A percentile compares a stretch with the other conserved stretches of the same genome.
These are phyloP conservation scores for Cyclostephanos tholiformis DNA, from an alignment of 108 stramenopile species.

Conservation along the genomic window DNA sequence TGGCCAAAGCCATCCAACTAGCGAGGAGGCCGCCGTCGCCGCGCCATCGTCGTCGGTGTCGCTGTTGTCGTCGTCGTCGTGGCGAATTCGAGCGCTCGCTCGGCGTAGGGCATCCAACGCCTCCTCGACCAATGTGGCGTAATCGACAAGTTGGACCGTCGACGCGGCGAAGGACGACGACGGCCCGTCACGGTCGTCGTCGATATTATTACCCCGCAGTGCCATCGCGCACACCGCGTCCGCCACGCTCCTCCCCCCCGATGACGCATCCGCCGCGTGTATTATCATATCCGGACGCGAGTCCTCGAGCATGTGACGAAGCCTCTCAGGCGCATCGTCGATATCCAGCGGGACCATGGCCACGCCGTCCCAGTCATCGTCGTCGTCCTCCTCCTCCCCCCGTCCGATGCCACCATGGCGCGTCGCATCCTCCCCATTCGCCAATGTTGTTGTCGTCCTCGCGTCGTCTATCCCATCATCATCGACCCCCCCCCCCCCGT, in stretches of 20 bases:
- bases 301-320: conserved; percentile 63
- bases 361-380: conserved; percentile 11
- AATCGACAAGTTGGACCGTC: conserved; percentile 21
- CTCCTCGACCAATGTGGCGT: conserved; percentile 12
- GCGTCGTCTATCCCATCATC: too few relatives aligned
- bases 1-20: conserved; percentile 15
- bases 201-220: neutral
- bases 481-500: too few relatives aligned
- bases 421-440: neutral
- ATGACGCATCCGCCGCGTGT: conserved; percentile 36
- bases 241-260: conserved; percentile 27
- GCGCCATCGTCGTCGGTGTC: neutral
- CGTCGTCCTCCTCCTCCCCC: neutral
- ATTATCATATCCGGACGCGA: conserved; percentile 62
- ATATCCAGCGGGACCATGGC: conserved; percentile 77
- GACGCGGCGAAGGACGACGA: conserved; percentile 7
- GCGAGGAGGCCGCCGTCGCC: neutral
- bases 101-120: neutral
- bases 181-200: neutral
- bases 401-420: too few relatives aligned
- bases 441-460: too few relatives aligned
- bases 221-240: neutral
- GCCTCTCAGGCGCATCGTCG: conserved; percentile 66
- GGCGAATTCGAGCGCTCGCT: too few relatives aligned
- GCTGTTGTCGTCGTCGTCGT: too few relatives aligned